phyloP scores from a whole-genome alignment of 345 rosid species.

The Melastoma malabathricum region DNA sequence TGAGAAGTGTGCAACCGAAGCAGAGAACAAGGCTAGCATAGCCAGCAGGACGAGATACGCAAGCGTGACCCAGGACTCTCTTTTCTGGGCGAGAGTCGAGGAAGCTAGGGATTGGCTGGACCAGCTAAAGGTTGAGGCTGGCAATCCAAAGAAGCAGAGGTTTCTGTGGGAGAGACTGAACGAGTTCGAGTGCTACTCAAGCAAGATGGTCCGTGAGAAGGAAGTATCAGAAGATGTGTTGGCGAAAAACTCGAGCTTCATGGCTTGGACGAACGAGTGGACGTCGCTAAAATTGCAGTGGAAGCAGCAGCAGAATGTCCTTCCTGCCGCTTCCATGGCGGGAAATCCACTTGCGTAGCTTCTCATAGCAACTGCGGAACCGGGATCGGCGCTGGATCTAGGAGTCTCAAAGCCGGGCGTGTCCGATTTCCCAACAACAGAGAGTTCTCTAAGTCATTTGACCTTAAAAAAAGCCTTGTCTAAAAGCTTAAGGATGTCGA shows the following conservation, averaged over 20 bases:
- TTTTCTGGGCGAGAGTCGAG: constrained; percentile 81
- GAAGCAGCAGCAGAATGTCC: too few species aligned
- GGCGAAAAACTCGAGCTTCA: constrained; percentile 52
- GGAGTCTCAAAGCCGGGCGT: too few species aligned
- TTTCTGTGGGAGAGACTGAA: constrained; percentile 21
- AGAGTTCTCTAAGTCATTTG: too few species aligned
- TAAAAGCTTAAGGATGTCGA: too few species aligned
- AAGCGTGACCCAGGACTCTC: constrained; percentile 59
- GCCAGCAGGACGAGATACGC: constrained; percentile 38
- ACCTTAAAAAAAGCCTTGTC: too few species aligned
- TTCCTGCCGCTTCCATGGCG: too few species aligned
- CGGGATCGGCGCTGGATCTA: too few species aligned
- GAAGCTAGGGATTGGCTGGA: constrained; percentile 61
- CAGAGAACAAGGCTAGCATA: constrained; percentile 1
- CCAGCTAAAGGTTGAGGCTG: constrained; percentile 19
- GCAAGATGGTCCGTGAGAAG: constrained; percentile 22
- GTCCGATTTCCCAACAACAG: too few species aligned
- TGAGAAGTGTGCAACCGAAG: constrained; percentile 1
- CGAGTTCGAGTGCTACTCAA: constrained; percentile 30
- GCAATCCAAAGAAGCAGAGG: constrained; percentile 8
- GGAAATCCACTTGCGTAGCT: too few species aligned
- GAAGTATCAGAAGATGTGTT: constrained; percentile 60
- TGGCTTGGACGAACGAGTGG: constrained; percentile 35
- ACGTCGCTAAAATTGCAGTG: constrained; percentile 15
- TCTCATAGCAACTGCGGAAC: too few species aligned